phyloP scores from a whole-genome alignment of 306 rosid genomes.

The Cicer arietinum region DNA sequence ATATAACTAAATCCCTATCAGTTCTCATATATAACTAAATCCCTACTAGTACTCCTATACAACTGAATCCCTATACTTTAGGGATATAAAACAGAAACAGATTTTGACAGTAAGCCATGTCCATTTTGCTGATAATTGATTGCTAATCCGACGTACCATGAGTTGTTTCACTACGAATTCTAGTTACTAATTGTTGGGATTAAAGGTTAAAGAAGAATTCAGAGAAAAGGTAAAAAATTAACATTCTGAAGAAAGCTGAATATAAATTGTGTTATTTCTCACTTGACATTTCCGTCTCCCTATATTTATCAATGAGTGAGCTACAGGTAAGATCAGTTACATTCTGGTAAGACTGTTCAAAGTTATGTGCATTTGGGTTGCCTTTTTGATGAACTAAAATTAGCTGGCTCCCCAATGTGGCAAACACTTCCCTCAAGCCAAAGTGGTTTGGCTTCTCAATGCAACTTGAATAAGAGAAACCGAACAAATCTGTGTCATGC shows the following conservation, averaged over 20 bases:
- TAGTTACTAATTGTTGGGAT: background rate
- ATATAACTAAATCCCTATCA: no score
- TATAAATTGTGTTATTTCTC: slow-evolving; percentile 4
- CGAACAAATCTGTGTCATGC: slow-evolving; percentile 39
- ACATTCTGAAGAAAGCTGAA: background rate
- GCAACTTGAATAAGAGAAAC: slow-evolving; percentile 19
- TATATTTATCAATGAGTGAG: slow-evolving; percentile 1
- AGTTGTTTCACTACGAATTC: slow-evolving; percentile 37
- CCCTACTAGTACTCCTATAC: no score
- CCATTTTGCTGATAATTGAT: slow-evolving; percentile 40
- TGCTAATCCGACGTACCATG: slow-evolving; percentile 6
- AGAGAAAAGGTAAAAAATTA: background rate
- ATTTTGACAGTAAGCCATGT: background rate
- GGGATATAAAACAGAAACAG: no score
- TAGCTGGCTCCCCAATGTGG: slow-evolving; percentile 11
- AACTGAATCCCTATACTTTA: no score
- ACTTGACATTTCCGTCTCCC: background rate
- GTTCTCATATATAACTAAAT: no score
- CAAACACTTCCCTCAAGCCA: slow-evolving; percentile 11
- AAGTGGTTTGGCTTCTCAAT: slow-evolving; percentile 3
- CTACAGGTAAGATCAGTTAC: background rate
- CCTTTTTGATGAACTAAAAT: slow-evolving; percentile 30
- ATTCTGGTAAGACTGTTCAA: background rate
- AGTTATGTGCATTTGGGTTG: slow-evolving; percentile 25
- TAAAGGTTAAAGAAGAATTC: background rate